These are phyloP conservation scores for Coemansia sp. DNA, from an alignment of 192 early-diverging fungal genomes.

Conservation along the genomic window DNA sequence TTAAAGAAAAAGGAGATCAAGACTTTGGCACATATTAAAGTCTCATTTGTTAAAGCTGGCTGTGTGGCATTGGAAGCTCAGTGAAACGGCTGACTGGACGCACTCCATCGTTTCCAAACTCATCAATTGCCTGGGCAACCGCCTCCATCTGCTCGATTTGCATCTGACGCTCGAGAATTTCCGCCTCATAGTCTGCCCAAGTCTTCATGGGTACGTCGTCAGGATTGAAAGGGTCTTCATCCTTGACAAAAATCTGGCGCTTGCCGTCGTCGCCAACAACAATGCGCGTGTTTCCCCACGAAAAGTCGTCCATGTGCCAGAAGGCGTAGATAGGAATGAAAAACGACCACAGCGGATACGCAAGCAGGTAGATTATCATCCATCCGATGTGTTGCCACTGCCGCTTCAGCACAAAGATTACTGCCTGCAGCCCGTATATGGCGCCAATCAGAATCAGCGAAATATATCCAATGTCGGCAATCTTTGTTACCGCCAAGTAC, in stretches of 20 bases:
- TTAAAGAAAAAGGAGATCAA: neutral
- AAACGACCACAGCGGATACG: constrained; percentile 89
- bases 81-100: constrained; percentile 36
- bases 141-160: constrained; percentile 26
- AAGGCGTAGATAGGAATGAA: constrained; percentile 93
- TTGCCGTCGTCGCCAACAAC: constrained; percentile 71
- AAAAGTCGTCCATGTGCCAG: constrained; percentile 99
- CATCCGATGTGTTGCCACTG: constrained; percentile 81
- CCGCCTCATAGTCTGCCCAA: constrained; percentile 84
- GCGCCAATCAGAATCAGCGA: constrained; percentile 78
- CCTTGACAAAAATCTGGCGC: constrained; percentile 64
- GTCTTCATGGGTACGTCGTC: constrained; percentile 80
- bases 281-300: constrained; percentile 95
- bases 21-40: neutral
- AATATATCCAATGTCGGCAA: constrained; percentile 71
- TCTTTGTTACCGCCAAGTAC: constrained; percentile 63
- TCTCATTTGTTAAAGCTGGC: neutral
- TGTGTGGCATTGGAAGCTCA: constrained; percentile 7
- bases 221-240: constrained; percentile 84
- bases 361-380: constrained; percentile 87
- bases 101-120: constrained; percentile 28
- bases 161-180: constrained; percentile 21
- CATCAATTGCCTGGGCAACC: constrained; percentile 40
- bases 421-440: constrained; percentile 85
- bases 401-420: constrained; percentile 78